Evolutionary conservation across 1,284 basidiomycete genomes (phyloP), one percentile per base, ranked within the genome.

Genomic region (Austroboletus olivaceoglutinosus): DNA sequence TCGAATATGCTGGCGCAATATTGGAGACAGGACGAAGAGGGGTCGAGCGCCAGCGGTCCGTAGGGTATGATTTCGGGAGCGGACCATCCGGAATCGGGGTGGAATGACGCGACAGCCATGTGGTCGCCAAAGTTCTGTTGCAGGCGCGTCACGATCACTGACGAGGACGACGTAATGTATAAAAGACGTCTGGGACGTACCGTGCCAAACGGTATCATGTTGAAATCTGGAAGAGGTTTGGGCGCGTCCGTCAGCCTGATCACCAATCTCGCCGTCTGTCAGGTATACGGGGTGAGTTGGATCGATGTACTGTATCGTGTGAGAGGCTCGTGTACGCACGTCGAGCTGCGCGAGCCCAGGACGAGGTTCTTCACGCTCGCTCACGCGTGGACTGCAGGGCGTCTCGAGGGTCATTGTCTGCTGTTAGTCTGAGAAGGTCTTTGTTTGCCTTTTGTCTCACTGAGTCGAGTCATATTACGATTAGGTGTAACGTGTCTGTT

Each of bases 1-100:
- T 95, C 92, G 56, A 93, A 95, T 5, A 91, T 73, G 54, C 81
- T 89, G 2, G 85, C 76, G 15, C 82, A 84, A 63, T 94, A 95
- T 45, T 90, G 86, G 57, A 90, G 77, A 56, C 84, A 85, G 15
- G 82, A 89, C 65, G 83, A 74, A 15, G 83, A 75, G 2, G 93
- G 92, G 58, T 93, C 89, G 21, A 95, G 71, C 18, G 65, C 63
- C 30, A 95, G 63, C 1, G 88, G 86, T 0, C 76, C 85, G 54
- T 85, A 88, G 0, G 91, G 89, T 62, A 85, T 85, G 68, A 95
- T 93, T 59, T 85, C 79, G 1, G 93, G 93, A 0, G 78, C 71
- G 11, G 80, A 81, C 92, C 93, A 95, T 12, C 93, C 92, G 10
- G 67, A 73, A 9, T 65, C 60, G 0, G 86, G 82, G 48, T 85